Base-by-base conservation (phyloP, 768 basidiomycete genomes). In the Amanita inopinata region DNA sequence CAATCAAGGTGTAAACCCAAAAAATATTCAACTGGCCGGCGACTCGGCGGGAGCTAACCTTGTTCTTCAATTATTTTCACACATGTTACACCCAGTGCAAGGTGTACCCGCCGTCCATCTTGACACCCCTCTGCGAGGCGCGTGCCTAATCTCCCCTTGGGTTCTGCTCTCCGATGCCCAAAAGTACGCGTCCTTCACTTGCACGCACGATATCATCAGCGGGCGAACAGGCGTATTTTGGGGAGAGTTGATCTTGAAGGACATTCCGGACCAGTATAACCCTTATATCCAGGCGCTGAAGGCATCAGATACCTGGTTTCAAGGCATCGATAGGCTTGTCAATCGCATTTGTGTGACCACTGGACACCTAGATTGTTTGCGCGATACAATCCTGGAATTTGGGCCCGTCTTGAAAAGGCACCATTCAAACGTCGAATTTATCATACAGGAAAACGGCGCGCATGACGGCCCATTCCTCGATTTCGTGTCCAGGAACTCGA, bases 1-100 rank as follows among this genome's bases (percentile, higher is more conserved):
- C n/a, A 15, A 34, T 20, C 23, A 36, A 12, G 64, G 62, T 9
- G 48, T 64, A 5, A 43, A 50, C 9, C 61, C 63, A 4, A 45
- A 49, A 27, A 54, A 65, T 47, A 49, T 67, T 14, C 53, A 61
- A 33, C 42, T 68, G 9, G 58, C 56, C 4, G 63, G 64, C 17
- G 66, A 68, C 49, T 68, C 66, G 7, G 68, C 68, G 7, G 68
- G 68, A 8, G 65, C 50, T 0, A 60, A 61, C 33, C 55, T 68
- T 19, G 49, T 61, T 22, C 50, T 65, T 20, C 61, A 63, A 45
- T 45, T 66, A 30, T 31, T 69, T 18, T 62, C 61, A 2, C 61
- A 66, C 40, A 49, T 63, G 19, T 51, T 66, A 2, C 66, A 65
- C 35, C 66, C 68, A 2, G 42, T 61, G 5, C 42, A 53, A 3